Evolutionary conservation across 1,139 yeast species (phyloP), one percentile per base, ranked within the genome.

Genomic region (Yamadazyma dendronema): DNA sequence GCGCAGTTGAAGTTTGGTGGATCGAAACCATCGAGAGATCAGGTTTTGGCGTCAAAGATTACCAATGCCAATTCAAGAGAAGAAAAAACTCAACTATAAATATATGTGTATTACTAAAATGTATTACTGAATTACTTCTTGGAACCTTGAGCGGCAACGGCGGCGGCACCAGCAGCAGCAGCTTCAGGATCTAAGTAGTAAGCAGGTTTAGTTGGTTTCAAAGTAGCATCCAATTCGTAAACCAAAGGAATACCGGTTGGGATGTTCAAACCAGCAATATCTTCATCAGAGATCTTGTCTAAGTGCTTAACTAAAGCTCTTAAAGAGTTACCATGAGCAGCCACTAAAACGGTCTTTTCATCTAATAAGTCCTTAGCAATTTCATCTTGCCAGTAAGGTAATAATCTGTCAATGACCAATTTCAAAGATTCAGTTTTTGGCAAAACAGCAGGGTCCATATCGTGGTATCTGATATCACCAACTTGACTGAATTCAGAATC

Each of bases 181-280:
- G 97, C 97, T 75, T 88, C 97, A 57, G 97, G 97, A 74, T 90
- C 97, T 73, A 90, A 84, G 82, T 90, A 90, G 79, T 89, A 87
- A 55, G 95, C 84, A 51, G 90, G 87, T 81, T 89, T 89, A 62
- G 83, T 75, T 71, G 97, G 97, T 72, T 81, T 80, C 72, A 90
- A 84, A 59, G 77, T 62, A 44, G 78, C 84, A 65, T 90, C 97
- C 62, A 92, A 83, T 74, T 90, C 97, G 74, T 87, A 92, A 47
- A 92, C 97, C 72, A 92, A 82, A 63, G 98, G 98, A 53, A 90
- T 92, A 78, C 97, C 98, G 56, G 98, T 92, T 69, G 97, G 97
- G 64, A 90, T 88, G 82, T 90, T 90, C 66, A 90, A 82, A 49
- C 84, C 88, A 48, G 97, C 92, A 62, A 92, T 92, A 52, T 86